Evolutionary conservation across 2,329 filamentous ascomycete species (phyloP), one percentile per base, ranked within the genome.

Genomic region (Neurospora crassa): DNA sequence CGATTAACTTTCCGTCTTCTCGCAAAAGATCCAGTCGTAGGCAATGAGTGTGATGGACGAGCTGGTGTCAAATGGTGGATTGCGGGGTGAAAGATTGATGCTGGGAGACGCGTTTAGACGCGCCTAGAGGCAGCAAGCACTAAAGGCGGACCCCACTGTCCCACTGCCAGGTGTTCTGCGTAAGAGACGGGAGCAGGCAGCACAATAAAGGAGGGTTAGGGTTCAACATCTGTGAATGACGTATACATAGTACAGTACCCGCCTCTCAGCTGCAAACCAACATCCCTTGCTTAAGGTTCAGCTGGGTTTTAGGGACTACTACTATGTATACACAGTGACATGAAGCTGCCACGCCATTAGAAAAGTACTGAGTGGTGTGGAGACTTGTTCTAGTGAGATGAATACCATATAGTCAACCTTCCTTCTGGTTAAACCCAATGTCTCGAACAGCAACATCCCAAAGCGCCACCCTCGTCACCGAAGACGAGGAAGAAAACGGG

Each of bases 101-200:
- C 69, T 53, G 43, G 53, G 59, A 73, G 75, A 76, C 75, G 75
- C 75, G 75, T 71, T 69, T 42, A 14, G 68, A 73, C 72, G 74
- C 74, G 74, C 70, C 29, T 67, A 67, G 67, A 69, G 43, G 67
- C 71, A 69, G 69, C 73, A 75, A 73, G 63, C 74, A 75, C 71
- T 75, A 67, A 74, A 75, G 73, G 73, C 75, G 73, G 73, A 73
- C 74, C 75, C 75, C 74, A 70, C 73, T 69, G 53, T 63, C 29
- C 53, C 24, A 43, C 20, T 40, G 24, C 41, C 34, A 37, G 34
- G 34, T 37, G 7, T 37, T 2, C 7, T 37, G 34, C 7, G 34
- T 37, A 6, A 24, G 16, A n/a, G 43, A 69, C 67, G 40, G 20
- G 43, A 42, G 18, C 37, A 42, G 69, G 53, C 53, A 63, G 29